Evolutionary conservation across 768 basidiomycete species (phyloP), one percentile per base, ranked within the genome.

Genomic region (Calvatia gigantea): DNA sequence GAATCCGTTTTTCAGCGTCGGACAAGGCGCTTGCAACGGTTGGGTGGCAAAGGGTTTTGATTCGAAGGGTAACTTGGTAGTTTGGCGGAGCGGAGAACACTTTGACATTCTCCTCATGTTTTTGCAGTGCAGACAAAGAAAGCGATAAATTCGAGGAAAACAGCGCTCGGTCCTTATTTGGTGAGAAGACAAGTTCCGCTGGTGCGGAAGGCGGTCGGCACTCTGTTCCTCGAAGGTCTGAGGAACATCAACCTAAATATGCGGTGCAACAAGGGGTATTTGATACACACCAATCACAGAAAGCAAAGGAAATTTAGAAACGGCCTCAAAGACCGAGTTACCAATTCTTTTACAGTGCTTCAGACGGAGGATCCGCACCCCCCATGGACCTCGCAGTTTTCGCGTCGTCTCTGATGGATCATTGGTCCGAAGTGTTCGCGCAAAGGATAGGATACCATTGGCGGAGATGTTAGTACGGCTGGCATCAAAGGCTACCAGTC

Each of bases 401-500:
- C 23, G 49, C 17, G 58, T 31, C 9, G 19, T 17, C 12, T 56
- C 54, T 0, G 49, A 33, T 2, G 67, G 64, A n/a, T 70, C 68
- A 27, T 74, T 65, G 28, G 67, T 61, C 64, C 65, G 65, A 12
- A 87, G 68, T 2, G 78, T 79, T 19, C 78, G 74, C 0, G 82
- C 68, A 9, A 92, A 76, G 4, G 72, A 64, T 31, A 72, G 74
- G 46, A 89, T 64, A 11, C 82, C 86, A 59, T 78, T 75, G 2
- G 78, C 61, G 2, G 80, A 79, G 33, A 91, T 60, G 1, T 58
- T 23, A 1, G 84, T 86, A 8, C 66, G 70, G 45, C 83, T 84
- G 19, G 80, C 77, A 65, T 91, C 88, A n/a, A 91, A 70, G 0
- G 84, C 89, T 38, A 70, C 63, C 17, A 91, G 72, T 5, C 74